phyloP scores from a whole-genome alignment of 2,329 filamentous ascomycete species.

The Lasiodiplodia gonubiensis region DNA sequence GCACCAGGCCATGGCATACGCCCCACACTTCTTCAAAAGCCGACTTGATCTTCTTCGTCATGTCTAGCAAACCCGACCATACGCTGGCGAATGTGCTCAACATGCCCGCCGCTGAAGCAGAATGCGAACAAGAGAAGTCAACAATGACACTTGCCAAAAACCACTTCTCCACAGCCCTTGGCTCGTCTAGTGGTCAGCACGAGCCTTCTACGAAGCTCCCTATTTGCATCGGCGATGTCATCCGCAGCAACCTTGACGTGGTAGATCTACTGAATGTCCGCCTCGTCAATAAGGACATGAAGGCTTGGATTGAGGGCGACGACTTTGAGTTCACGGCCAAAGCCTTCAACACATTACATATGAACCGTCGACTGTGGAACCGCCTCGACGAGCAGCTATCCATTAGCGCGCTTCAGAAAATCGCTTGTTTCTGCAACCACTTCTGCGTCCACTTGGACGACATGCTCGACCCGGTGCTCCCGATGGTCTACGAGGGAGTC shows the following conservation, averaged over 20 bases:
- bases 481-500: background rate
- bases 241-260: background rate
- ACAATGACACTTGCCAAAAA: background rate
- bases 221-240: background rate
- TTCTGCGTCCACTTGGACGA: background rate
- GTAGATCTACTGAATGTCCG: slow-evolving; percentile 15
- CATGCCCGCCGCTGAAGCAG: background rate
- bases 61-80: background rate
- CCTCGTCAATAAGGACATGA: background rate
- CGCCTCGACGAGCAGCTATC: background rate
- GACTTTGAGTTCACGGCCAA: background rate
- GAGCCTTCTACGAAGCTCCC: background rate
- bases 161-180: background rate
- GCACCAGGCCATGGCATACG: background rate
- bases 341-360: background rate
- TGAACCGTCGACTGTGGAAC: background rate
- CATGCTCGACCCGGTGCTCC: background rate
- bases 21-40: background rate
- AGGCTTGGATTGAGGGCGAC: slow-evolving; percentile 13
- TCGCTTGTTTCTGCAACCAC: slow-evolving; percentile 12
- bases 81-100: background rate
- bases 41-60: background rate
- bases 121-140: background rate
- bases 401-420: background rate
- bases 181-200: background rate